Conservation (phyloP, 2,329 filamentous ascomycete species). For the Xylariales sp. region DNA sequence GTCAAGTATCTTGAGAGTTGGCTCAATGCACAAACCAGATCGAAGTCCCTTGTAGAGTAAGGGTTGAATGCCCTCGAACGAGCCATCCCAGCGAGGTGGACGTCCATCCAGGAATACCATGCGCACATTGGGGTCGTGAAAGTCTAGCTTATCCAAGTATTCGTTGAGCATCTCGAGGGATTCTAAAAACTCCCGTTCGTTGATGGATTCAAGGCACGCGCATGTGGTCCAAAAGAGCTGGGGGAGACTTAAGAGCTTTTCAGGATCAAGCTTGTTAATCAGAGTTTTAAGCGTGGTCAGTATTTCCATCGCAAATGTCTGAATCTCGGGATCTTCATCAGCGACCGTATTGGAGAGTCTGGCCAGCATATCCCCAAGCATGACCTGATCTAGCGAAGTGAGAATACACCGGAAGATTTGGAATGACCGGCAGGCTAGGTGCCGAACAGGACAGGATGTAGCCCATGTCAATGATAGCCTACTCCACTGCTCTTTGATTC, state of each 20-base stretch:
- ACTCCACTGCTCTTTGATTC: slow-evolving; percentile 87
- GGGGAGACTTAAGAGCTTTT: slow-evolving; percentile 81
- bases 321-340: slow-evolving; percentile 88
- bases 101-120: slow-evolving; percentile 70
- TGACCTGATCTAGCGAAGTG: slow-evolving; percentile 82
- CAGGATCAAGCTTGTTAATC: slow-evolving; percentile 75
- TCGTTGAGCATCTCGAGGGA: slow-evolving; percentile 88
- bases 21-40: slow-evolving; percentile 76
- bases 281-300: slow-evolving; percentile 89
- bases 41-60: slow-evolving; percentile 88
- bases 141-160: slow-evolving; percentile 77
- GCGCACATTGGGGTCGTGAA: slow-evolving; percentile 66
- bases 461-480: slow-evolving; percentile 91
- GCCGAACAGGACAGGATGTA: slow-evolving; percentile 90
- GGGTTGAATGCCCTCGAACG: slow-evolving; percentile 80
- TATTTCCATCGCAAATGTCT: slow-evolving; percentile 97
- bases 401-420: slow-evolving; percentile 95
- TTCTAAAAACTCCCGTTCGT: slow-evolving; percentile 91
- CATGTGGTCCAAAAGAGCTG: slow-evolving; percentile 98
- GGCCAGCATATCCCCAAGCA: slow-evolving; percentile 96
- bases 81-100: slow-evolving; percentile 82
- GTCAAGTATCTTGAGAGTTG: slow-evolving; percentile 73
- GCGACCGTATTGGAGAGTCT: slow-evolving; percentile 95
- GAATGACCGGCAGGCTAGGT: slow-evolving; percentile 94
- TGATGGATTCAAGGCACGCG: slow-evolving; percentile 93